phyloP scores from a whole-genome alignment of 495 filamentous ascomycete species.

The Penicillium coprophilum region DNA sequence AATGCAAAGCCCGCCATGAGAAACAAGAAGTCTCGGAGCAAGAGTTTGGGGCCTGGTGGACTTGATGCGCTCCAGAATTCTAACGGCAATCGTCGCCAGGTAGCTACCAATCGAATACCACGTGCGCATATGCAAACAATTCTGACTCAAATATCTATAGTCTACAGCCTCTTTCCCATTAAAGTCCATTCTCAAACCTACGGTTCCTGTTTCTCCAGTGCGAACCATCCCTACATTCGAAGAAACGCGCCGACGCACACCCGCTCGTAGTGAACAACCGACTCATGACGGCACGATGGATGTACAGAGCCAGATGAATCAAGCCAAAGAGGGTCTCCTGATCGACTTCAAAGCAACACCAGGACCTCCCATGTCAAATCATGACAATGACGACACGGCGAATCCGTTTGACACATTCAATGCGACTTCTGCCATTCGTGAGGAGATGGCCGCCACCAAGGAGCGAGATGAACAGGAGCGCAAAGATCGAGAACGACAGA shows the following conservation, averaged over 20 bases:
- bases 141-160: constrained; percentile 30
- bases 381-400: constrained; percentile 47
- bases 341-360: constrained; percentile 51
- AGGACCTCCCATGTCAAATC: constrained; percentile 24
- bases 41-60: constrained; percentile 91
- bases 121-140: constrained; percentile 3
- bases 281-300: constrained; percentile 24
- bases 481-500: constrained; percentile 60
- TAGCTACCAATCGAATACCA: constrained; percentile 36
- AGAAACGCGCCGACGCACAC: constrained; percentile 44
- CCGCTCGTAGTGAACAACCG: constrained; percentile 31
- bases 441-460: constrained; percentile 72
- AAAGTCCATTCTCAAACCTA: constrained; percentile 85
- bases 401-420: constrained; percentile 62
- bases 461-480: constrained; percentile 73
- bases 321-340: constrained; percentile 39
- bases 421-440: constrained; percentile 46
- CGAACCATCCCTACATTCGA: constrained; percentile 57
- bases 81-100: constrained; percentile 78
- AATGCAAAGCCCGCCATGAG: constrained; percentile 41
- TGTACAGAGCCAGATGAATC: constrained; percentile 8
- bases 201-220: constrained; percentile 63
- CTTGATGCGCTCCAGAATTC: constrained; percentile 76
- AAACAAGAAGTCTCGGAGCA: constrained; percentile 82
- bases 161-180: constrained; percentile 56